Conservation (phyloP, 805 yeast species). For the Saccharomycopsis fermentans region DNA sequence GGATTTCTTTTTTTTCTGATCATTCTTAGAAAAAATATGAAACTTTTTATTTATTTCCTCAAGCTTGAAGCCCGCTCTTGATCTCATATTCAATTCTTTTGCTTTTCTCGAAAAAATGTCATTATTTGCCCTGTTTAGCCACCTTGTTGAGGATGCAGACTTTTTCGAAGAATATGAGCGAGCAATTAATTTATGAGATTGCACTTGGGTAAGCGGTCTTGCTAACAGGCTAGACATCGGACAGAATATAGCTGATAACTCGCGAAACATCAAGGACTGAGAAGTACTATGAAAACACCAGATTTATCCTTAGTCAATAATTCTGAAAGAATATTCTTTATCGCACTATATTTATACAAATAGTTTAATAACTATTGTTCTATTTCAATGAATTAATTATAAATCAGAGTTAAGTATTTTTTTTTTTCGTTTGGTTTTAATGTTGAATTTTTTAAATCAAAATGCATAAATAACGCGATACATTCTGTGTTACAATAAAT, state of each 20-base stretch:
- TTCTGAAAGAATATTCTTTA: not conserved
- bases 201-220: not conserved
- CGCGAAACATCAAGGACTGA: not conserved
- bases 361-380: no score
- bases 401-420: no score
- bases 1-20: not conserved
- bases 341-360: not conserved
- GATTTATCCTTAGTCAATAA: not conserved
- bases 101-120: slow-evolving; percentile 67
- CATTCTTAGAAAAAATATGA: slow-evolving; percentile 42
- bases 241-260: not conserved
- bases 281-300: not conserved
- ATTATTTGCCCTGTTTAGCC: slow-evolving; percentile 62
- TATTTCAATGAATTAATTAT: no score
- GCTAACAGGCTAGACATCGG: no score
- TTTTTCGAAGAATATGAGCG: not conserved
- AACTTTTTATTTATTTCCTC: slow-evolving; percentile 62
- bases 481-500: no score
- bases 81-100: slow-evolving; percentile 46
- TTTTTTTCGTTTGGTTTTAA: not conserved
- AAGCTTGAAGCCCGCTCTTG: slow-evolving; percentile 88
- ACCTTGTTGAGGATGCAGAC: slow-evolving; percentile 28
- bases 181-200: not conserved
- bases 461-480: no score
- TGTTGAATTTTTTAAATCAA: not conserved